Percentiles rank a stretch among this genome's conserved stretches.
Conservation (phyloP, 2,329 filamentous ascomycete species). For the Penicillium sp. region DNA sequence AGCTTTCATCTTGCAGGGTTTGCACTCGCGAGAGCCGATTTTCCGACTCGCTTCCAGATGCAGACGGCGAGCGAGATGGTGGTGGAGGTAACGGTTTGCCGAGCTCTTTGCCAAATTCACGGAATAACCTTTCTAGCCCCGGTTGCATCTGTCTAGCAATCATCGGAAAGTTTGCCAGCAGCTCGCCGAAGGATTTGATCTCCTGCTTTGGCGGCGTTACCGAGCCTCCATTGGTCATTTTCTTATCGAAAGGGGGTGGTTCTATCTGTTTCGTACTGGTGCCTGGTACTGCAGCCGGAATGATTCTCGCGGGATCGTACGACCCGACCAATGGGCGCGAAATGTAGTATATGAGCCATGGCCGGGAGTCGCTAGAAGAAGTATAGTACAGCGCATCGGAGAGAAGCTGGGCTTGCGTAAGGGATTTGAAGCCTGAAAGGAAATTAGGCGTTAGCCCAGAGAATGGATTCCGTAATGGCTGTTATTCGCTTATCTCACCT, state of each 20-base stretch:
- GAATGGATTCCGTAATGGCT: neutral
- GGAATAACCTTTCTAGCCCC: constrained; percentile 84
- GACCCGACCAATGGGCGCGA: constrained; percentile 82
- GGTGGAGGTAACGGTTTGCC: constrained; percentile 81
- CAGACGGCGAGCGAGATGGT: constrained; percentile 55
- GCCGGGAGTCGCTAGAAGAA: constrained; percentile 82
- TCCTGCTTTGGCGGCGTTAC: constrained; percentile 71
- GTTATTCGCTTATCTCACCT: constrained; percentile 57
- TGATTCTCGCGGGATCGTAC: constrained; percentile 74
- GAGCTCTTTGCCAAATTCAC: constrained; percentile 83
- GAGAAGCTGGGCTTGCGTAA: constrained; percentile 86
- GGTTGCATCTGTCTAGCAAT: constrained; percentile 96
- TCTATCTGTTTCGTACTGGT: constrained; percentile 36
- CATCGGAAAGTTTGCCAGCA: constrained; percentile 89
- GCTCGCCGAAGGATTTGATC: constrained; percentile 84
- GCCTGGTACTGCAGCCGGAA: constrained; percentile 62
- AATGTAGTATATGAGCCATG: constrained; percentile 97
- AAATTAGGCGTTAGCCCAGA: neutral
- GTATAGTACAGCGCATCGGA: constrained; percentile 85
- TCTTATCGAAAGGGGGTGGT: constrained; percentile 26
- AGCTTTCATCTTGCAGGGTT: constrained; percentile 43
- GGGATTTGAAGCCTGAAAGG: constrained; percentile 71
- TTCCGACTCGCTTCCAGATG: constrained; percentile 51
- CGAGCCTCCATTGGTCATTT: constrained; percentile 33
- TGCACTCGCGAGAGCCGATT: constrained; percentile 27